A percentile compares a stretch with the other conserved stretches of the same genome.
Conservation (phyloP, 2,329 filamentous ascomycete species). For the Cytospora paraplurivora region DNA sequence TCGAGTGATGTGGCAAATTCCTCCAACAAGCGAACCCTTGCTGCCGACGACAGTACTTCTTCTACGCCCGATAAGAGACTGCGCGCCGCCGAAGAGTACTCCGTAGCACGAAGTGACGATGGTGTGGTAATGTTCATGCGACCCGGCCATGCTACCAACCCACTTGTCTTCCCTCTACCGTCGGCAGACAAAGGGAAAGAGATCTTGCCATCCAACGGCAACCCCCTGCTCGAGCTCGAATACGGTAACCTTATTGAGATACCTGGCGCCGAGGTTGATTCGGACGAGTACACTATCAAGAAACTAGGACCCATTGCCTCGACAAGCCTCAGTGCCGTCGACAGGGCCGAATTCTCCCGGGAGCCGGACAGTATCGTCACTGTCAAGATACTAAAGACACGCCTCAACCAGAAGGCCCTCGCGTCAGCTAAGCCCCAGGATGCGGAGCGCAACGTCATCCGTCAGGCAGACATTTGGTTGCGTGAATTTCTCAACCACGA, state of each 20-base stretch:
- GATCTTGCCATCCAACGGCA: conserved; percentile 47
- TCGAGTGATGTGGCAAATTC: conserved; percentile 43
- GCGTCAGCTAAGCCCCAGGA: conserved; percentile 49
- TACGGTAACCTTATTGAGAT: conserved; percentile 52
- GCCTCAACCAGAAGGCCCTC: conserved; percentile 35
- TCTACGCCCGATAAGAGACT: conserved; percentile 45
- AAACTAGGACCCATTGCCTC: conserved; percentile 59
- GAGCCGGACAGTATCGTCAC: conserved; percentile 58
- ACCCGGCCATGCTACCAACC: conserved; percentile 46
- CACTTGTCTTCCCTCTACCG: conserved; percentile 55
- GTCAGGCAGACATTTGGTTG: conserved; percentile 62
- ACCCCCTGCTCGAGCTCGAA: conserved; percentile 55
- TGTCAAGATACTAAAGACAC: conserved; percentile 63
- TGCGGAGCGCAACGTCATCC: conserved; percentile 57
- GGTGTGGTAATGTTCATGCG: conserved; percentile 59
- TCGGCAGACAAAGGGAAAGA: conserved; percentile 50
- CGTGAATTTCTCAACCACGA: conserved; percentile 60
- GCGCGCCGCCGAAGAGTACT: conserved; percentile 34
- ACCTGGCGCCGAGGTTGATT: conserved; percentile 49
- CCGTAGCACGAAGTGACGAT: conserved; percentile 43
- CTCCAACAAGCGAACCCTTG: conserved; percentile 55
- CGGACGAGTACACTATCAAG: conserved; percentile 55
- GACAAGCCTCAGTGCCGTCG: conserved; percentile 57
- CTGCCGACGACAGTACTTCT: conserved; percentile 43
- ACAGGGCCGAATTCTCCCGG: conserved; percentile 55